Conservation (phyloP, 2,329 filamentous ascomycete genomes). For the Chaetothyriales sp. region DNA sequence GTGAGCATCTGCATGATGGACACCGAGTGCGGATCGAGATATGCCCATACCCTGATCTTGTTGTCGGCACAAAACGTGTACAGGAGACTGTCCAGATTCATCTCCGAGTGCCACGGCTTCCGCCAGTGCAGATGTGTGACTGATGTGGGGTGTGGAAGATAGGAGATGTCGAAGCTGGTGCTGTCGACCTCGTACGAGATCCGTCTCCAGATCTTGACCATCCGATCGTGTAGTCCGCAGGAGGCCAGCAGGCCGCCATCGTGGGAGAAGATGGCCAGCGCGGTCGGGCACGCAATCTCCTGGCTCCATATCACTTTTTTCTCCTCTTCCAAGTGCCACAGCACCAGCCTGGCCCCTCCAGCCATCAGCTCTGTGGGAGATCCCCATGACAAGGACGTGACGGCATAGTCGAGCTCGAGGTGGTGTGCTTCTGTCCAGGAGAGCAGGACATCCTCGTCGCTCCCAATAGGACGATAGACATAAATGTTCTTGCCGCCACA, state of each 20-base stretch:
- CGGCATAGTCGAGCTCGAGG: conserved; percentile 34
- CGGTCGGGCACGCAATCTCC: conserved; percentile 54
- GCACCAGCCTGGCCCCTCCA: conserved; percentile 51
- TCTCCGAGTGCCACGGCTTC: conserved; percentile 57
- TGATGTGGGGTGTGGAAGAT: conserved; percentile 66
- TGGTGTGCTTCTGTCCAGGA: conserved; percentile 23
- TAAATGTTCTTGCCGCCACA: conserved; percentile 53
- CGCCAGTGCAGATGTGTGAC: conserved; percentile 84
- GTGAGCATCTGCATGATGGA: conserved; percentile 68
- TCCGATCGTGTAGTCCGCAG: conserved; percentile 57
- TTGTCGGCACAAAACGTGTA: conserved; percentile 80
- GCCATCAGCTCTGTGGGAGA: conserved; percentile 69
- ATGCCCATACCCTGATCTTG: conserved; percentile 67
- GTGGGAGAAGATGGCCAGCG: conserved; percentile 65
- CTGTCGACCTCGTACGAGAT: conserved; percentile 70
- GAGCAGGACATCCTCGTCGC: conserved; percentile 53
- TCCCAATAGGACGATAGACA: conserved; percentile 61
- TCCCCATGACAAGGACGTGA: conserved; percentile 69
- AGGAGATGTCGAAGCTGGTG: conserved; percentile 76
- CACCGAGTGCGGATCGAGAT: conserved; percentile 54
- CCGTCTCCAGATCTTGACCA: conserved; percentile 87
- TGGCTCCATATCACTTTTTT: conserved; percentile 54
- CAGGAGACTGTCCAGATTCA: conserved; percentile 69
- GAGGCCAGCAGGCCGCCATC: conserved; percentile 80
- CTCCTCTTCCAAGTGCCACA: conserved; percentile 41